Base-by-base conservation (phyloP, 352 stramenopile species). In the Phytophthora aleatoria region DNA sequence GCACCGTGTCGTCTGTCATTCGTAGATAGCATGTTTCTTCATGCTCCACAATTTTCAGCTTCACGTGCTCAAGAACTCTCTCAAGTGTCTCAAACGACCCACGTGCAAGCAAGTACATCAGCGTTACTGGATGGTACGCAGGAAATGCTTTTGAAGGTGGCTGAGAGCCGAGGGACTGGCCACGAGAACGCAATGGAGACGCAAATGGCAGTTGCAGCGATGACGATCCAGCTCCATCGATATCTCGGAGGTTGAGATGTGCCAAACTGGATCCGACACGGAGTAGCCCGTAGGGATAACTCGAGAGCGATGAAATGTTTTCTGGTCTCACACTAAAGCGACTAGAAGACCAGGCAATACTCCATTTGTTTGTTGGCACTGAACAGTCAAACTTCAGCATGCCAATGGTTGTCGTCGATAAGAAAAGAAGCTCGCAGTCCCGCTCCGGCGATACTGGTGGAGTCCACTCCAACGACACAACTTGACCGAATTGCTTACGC, bases 1-100 rank as follows among this genome's bases (percentile, higher is more conserved):
- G 50, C n/a, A 71, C 57, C 12, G 73, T 65, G 36, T 85, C 74
- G 13, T 92, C 72, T 11, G 74, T 55, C 88, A 95, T 95, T 45
- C 77, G 78, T 26, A 95, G 30, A 62, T 93, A 96, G 41, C 84
- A 93, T 11, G 65, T 75, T 70, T 92, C 83, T 57, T 95, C 80
- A 44, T 95, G 81, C 38, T 83, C 73, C 15, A 76, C n/a, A 42
- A 96, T 79, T 31, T 73, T 76, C 2, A 61, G 44, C 44, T 83
- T 77, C 41, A 94, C 71, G 38, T 92, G 68, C 27, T 85, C 68
- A 8, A 94, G 58, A 16, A 89, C 44, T 16, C 57, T 72, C 44
- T 91, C 67, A 3, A 92, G 60, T n/a, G 70, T 89, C 15, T 68
- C 45, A 31, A 95, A 93, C 12, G 75, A 85, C 11, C 88, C 85